Conservation (phyloP, 2,329 filamentous ascomycete genomes). For the Aspergillus sp. region DNA sequence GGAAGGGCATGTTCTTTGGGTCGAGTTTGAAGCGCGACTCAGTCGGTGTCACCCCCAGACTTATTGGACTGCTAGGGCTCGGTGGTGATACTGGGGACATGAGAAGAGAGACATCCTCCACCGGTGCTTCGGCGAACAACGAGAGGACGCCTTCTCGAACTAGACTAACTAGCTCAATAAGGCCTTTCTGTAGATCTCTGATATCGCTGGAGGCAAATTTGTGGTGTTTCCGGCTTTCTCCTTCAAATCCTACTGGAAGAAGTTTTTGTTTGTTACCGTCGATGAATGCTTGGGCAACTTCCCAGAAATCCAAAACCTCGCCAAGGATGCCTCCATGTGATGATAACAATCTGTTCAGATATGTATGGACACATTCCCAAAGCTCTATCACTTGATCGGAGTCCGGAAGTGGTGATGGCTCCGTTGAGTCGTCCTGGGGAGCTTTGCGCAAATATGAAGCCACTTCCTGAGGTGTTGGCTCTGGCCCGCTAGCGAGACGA, state of each 20-base stretch:
- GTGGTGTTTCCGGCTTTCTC: conserved; percentile 78
- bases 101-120: conserved; percentile 84
- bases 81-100: conserved; percentile 74
- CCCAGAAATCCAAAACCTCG: conserved; percentile 92
- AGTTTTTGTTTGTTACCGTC: conserved; percentile 78
- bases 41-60: conserved; percentile 52
- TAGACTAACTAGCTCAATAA: conserved; percentile 77
- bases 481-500: conserved; percentile 71
- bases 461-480: conserved; percentile 66
- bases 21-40: conserved; percentile 81
- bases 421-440: conserved; percentile 64
- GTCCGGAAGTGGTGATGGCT: conserved; percentile 67
- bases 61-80: conserved; percentile 65
- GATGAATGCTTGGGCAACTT: conserved; percentile 85
- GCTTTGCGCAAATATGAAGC: conserved; percentile 76
- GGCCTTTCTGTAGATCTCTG: conserved; percentile 71
- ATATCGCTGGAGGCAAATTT: conserved; percentile 71
- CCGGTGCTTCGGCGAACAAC: conserved; percentile 84
- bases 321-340: conserved; percentile 74
- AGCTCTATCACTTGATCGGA: conserved; percentile 78
- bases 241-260: conserved; percentile 77
- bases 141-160: conserved; percentile 75
- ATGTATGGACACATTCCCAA: conserved; percentile 84
- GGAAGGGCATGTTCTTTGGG: conserved; percentile 70
- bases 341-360: conserved; percentile 73